Percentiles rank a stretch among this genome's conserved stretches.
Evolutionary conservation across 345 rosid species (phyloP).

Genomic region (Eucalyptus cloeziana): DNA sequence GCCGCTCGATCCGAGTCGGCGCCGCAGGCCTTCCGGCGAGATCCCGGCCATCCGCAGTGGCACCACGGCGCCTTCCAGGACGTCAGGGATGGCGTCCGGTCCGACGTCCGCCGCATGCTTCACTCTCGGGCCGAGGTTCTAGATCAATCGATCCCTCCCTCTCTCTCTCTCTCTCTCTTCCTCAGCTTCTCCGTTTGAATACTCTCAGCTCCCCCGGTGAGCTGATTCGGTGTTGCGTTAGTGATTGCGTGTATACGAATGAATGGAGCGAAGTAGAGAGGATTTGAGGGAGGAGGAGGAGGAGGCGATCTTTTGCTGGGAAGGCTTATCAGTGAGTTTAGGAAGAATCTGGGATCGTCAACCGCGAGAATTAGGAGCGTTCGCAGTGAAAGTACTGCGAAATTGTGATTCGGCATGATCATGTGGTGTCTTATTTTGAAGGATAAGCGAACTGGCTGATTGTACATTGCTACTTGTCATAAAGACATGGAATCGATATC

Average conservation of each 20-base stretch:
- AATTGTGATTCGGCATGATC: background rate
- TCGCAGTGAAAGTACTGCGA: background rate
- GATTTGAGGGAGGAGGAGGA: background rate
- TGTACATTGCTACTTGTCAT: background rate
- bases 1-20: slow-evolving; percentile 38
- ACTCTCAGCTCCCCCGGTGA: background rate
- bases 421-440: background rate
- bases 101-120: slow-evolving; percentile 89
- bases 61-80: slow-evolving; percentile 98
- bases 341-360: background rate
- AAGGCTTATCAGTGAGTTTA: background rate
- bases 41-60: slow-evolving; percentile 94
- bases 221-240: background rate
- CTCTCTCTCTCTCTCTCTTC: background rate
- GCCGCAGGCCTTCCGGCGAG: slow-evolving; percentile 73
- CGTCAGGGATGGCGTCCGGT: slow-evolving; percentile 73
- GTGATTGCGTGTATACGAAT: background rate
- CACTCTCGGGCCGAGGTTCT: slow-evolving; percentile 95
- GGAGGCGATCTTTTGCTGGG: background rate
- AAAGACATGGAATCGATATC: background rate
- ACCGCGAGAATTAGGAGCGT: background rate
- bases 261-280: background rate
- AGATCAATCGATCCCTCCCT: background rate
- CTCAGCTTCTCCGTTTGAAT: background rate
- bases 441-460: background rate